phyloP scores from a whole-genome alignment of 2,329 filamentous ascomycete genomes.

The Trichophyton benhamiae region DNA sequence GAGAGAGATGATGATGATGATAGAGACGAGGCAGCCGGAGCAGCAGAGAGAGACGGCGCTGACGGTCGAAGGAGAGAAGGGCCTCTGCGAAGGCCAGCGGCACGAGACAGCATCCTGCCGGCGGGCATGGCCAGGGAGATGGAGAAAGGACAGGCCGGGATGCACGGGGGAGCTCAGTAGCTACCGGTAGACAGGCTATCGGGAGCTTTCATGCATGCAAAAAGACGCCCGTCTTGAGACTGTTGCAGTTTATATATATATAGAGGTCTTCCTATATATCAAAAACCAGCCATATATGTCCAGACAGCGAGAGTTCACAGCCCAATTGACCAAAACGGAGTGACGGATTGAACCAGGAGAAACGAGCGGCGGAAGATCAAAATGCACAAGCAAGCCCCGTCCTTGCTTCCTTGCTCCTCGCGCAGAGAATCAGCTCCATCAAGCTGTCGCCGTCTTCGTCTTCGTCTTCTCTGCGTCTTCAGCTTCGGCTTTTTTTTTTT shows the following conservation, averaged over 20 bases:
- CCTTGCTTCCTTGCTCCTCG: background rate
- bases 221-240: background rate
- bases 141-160: background rate
- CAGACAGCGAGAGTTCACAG: background rate
- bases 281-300: too few species aligned
- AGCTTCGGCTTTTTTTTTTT: background rate
- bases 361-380: background rate
- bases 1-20: background rate
- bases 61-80: background rate
- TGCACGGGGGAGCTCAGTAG: background rate
- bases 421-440: background rate
- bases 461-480: background rate
- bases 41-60: background rate
- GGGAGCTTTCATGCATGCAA: background rate
- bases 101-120: background rate
- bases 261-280: too few species aligned
- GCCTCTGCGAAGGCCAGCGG: background rate
- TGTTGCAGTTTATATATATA: background rate
- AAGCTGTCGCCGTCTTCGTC: background rate
- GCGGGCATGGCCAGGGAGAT: too few species aligned
- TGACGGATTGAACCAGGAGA: background rate
- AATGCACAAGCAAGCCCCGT: background rate
- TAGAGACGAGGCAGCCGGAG: background rate
- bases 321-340: background rate
- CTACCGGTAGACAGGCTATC: background rate